Base-by-base conservation (phyloP, 495 filamentous ascomycete genomes). In the Platismatia glauca region DNA sequence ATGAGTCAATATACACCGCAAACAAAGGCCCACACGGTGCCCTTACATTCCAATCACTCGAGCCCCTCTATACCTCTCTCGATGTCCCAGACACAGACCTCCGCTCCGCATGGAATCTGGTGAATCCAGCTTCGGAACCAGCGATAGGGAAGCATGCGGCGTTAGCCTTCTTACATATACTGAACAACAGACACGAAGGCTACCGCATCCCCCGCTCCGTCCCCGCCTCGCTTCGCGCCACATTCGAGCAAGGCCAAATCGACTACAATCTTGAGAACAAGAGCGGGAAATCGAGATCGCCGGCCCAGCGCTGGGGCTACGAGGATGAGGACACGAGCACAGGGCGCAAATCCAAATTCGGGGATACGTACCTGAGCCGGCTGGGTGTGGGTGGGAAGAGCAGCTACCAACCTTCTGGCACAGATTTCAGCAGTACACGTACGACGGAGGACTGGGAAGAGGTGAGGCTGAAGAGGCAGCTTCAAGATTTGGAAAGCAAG, bases 11-110 rank as follows among this genome's bases (percentile, higher is more conserved):
- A 72, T 98, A 97, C 74, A 87, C 83, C 62, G 89, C 94, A 65
- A 93, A 90, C 74, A 83, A 89, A 57, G 88, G 91, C 72, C 82
- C 84, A 65, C 87, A 90, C 48, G 94, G 94, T 62, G 86, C 95
- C 71, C 82, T 96, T 64, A 79, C 86, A 48, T 90, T 96, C 76
- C 79, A 84, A 62, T 79, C 90, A 39, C 82, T 98, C 60, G 82
- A 89, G 68, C 85, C 87, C 37, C 84, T 98, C 53, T 97, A 96
- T 79, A 82, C 89, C 44, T 89, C 86, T 55, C 87, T 97, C 66
- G 91, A 96, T 69, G 92, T 98, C 20, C 94, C 94, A 38, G 94
- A 97, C 72, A 96, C 91, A 60, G 94, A 98, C 66, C 81, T 98
- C 67, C 84, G 90, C 58, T 90, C 85, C 20, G 94, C 94, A 12